Base-by-base conservation (phyloP, 2,329 filamentous ascomycete species). In the Aspergillus japonicus region DNA sequence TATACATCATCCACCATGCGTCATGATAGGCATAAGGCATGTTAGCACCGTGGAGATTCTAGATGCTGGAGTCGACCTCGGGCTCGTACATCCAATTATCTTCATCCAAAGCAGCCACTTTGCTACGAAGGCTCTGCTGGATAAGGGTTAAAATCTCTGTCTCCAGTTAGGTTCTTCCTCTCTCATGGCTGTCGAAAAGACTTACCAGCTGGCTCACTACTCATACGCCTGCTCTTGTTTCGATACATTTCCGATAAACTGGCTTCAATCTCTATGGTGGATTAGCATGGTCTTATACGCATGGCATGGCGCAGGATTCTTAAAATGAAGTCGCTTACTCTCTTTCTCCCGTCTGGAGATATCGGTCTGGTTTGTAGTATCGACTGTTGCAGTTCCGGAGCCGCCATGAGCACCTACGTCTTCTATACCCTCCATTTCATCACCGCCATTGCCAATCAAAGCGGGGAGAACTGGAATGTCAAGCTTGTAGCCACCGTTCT, bases 11-110 rank as follows among this genome's bases (percentile, higher is more conserved):
- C 24, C n/a, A 49, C 42, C 44, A 35, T 21, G 29, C 47, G 26
- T 16, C 33, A 16, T 35, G 14, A 35, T 29, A 31, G 29, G 24
- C n/a, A 33, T 55, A 21, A 39, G 31, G 12, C 4, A 57, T 58
- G 58, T 59, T 61, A 65, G 59, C 39, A 62, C 54, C 54, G 55
- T 31, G 50, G 56, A 52, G 44, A 29, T 8, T 8, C 71, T 65
- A 75, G 44, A 64, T 65, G 29, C 54, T 70, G 56, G 66, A 74
- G 62, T 81, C 78, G 56, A 85, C 82, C 67, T 91, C 89, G 2
- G 85, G 80, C 73, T 93, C 91, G 76, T 90, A 96, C 88, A 96
- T 96, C 92, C 92, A 96, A 68, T 88, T 90, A 70, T 96, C 92
- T 54, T 95, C 90, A 23, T 90, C 84, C 53, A 96, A 77, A 14